Evolutionary conservation across 2,329 filamentous ascomycete genomes (phyloP).

Genomic region (Talaromyces sp.): DNA sequence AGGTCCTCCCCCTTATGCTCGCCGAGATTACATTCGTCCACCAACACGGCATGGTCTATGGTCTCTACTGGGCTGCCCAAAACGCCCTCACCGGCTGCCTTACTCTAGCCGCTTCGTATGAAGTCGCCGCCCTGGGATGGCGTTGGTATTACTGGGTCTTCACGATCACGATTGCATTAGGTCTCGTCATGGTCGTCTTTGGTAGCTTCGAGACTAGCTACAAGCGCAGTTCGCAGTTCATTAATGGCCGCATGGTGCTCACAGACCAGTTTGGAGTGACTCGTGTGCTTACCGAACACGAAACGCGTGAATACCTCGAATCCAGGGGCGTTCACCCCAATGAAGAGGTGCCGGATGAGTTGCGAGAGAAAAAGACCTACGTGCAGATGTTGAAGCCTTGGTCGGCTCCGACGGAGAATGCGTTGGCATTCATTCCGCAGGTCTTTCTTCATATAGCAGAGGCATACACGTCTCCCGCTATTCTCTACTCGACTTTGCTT

Average conservation of each 20-base stretch:
- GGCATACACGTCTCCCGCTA: slow-evolving; percentile 32
- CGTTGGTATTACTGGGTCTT: slow-evolving; percentile 45
- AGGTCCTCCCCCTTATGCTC: slow-evolving; percentile 36
- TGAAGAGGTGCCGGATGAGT: neutral
- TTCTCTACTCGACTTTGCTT: slow-evolving; percentile 38
- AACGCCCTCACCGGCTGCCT: slow-evolving; percentile 34
- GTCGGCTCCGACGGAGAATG: slow-evolving; percentile 20
- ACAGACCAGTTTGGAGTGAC: slow-evolving; percentile 43
- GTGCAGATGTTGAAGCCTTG: slow-evolving; percentile 35
- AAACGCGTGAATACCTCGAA: slow-evolving; percentile 26
- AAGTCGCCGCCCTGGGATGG: slow-evolving; percentile 37
- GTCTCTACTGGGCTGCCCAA: slow-evolving; percentile 41
- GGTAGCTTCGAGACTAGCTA: slow-evolving; percentile 42
- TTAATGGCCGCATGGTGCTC: slow-evolving; percentile 35
- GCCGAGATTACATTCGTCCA: slow-evolving; percentile 43
- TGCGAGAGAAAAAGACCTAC: slow-evolving; percentile 16
- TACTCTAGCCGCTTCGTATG: slow-evolving; percentile 36
- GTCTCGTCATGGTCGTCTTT: slow-evolving; percentile 39
- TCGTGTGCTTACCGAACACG: slow-evolving; percentile 29
- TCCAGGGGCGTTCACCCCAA: neutral
- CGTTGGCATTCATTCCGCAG: neutral
- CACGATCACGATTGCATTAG: slow-evolving; percentile 33
- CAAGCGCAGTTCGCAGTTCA: slow-evolving; percentile 31
- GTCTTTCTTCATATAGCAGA: slow-evolving; percentile 3
- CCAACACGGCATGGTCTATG: slow-evolving; percentile 37